phyloP scores from a whole-genome alignment of 768 basidiomycete species.

The Collybia nuda region DNA sequence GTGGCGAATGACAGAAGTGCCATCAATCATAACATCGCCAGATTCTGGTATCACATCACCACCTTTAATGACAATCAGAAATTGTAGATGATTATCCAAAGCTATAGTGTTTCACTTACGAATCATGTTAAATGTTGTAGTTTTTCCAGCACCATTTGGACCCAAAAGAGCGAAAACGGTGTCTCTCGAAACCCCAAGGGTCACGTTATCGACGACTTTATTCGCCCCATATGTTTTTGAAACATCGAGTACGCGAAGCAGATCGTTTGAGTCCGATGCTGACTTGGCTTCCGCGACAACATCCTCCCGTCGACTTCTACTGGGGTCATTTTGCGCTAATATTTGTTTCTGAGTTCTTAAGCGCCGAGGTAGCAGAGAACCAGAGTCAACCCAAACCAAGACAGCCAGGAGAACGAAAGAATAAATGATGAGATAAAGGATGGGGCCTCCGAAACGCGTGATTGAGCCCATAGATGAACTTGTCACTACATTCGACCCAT shows the following conservation, averaged over 20 bases:
- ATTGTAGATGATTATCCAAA: not conserved
- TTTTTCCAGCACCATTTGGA: slow-evolving; percentile 85
- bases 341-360: slow-evolving; percentile 18
- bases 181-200: slow-evolving; percentile 60
- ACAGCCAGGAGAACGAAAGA: slow-evolving; percentile 56
- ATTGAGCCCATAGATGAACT: slow-evolving; percentile 51
- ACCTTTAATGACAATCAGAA: slow-evolving; percentile 33
- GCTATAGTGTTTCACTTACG: slow-evolving; percentile 39
- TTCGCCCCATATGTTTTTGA: slow-evolving; percentile 58
- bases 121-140: slow-evolving; percentile 80
- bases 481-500: slow-evolving; percentile 48
- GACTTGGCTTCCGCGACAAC: slow-evolving; percentile 53
- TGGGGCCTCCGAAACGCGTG: slow-evolving; percentile 69
- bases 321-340: slow-evolving; percentile 5
- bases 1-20: slow-evolving; percentile 61
- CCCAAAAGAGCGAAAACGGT: slow-evolving; percentile 74
- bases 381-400: slow-evolving; percentile 74
- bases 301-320: slow-evolving; percentile 34
- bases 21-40: slow-evolving; percentile 71
- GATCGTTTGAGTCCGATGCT: slow-evolving; percentile 48
- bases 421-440: slow-evolving; percentile 68
- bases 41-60: slow-evolving; percentile 66
- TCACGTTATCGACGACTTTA: slow-evolving; percentile 72
- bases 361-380: slow-evolving; percentile 48
- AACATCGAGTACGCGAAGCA: slow-evolving; percentile 61